Evolutionary conservation across 139 green algal genomes (phyloP), one percentile per base, ranked within the genome.

Genomic region (Auxenochlorella pyrenoidosa): DNA sequence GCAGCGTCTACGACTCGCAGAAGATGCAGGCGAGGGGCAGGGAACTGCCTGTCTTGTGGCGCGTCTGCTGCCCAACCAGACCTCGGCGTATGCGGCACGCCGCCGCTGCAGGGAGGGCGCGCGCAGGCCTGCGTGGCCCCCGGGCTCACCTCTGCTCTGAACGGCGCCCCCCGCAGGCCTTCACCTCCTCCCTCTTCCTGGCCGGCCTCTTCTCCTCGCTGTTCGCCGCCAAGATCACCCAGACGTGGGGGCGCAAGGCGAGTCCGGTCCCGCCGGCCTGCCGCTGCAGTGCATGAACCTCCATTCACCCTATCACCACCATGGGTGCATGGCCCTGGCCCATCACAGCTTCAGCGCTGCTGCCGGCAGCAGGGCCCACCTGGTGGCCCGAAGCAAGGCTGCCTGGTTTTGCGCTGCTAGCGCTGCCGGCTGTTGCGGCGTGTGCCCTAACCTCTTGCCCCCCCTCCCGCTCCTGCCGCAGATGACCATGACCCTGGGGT

Each of bases 161-260:
- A n/a, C n/a, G n/a, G n/a, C 44, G n/a, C 38, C 22, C 89, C 90
- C 90, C 95, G 66, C 91, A 95, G 86, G 90, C 93, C 66, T 96
- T 96, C 83, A 96, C 93, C 3, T 94, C 90, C 68, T 93, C 87
- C 47, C 89, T 97, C 18, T 96, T 95, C 88, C 86, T 96, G 36
- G 85, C 85, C 34, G 85, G 85, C 38, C 63, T 89, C 51, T 71
- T 91, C 54, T 86, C 86, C 38, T 86, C 71, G n/a, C 66, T 92
- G n/a, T 65, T 82, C 19, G 90, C 88, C 28, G 80, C 82, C 32
- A 75, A 70, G n/a, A 83, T 88, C n/a, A 92, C 84, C 58, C 77
- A 44, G 28, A 68, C 41, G 30, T 93, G 44, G 21, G 93, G 93
- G 19, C 90, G 93, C 59, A 90, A 90, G 76, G 79, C 75, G 79